Evolutionary conservation across 2,329 filamentous ascomycete genomes (phyloP).

Genomic region (Alternaria ventricosa): DNA sequence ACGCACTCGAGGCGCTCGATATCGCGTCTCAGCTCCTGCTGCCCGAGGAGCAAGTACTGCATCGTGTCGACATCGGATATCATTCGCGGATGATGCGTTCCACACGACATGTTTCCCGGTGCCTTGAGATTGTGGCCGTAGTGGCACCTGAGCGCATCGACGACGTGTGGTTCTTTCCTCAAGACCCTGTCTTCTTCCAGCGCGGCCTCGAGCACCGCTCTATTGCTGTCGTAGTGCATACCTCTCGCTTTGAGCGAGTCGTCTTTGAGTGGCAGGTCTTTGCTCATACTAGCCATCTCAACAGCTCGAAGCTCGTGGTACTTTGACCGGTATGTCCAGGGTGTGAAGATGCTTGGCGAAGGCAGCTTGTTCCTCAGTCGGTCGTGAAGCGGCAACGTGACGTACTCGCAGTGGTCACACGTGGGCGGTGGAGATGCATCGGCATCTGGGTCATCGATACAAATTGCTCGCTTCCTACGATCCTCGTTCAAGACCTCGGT

Average conservation of each 20-base stretch:
- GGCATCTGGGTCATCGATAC: background rate
- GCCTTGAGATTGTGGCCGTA: background rate
- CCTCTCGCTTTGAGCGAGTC: background rate
- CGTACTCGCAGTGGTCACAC: background rate
- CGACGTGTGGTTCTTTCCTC: background rate
- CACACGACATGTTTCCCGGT: background rate
- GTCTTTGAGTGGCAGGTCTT: background rate
- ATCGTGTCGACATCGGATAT: background rate
- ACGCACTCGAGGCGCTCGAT: background rate
- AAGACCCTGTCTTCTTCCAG: background rate
- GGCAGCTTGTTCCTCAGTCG: background rate
- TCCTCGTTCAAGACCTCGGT: background rate
- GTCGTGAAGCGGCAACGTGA: background rate
- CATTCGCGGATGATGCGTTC: background rate
- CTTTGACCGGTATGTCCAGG: background rate
- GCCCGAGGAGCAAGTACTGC: background rate
- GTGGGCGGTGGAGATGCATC: background rate
- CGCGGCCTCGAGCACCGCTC: background rate
- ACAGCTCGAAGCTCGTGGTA: background rate
- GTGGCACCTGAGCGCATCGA: background rate
- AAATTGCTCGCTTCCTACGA: background rate
- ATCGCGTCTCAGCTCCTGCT: conserved; percentile 5
- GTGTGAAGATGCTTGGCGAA: background rate
- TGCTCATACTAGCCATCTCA: background rate
- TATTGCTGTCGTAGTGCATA: background rate